Evolutionary conservation across 2,329 filamentous ascomycete genomes (phyloP).

Genomic region (Phyllosticta citribraziliensis): DNA sequence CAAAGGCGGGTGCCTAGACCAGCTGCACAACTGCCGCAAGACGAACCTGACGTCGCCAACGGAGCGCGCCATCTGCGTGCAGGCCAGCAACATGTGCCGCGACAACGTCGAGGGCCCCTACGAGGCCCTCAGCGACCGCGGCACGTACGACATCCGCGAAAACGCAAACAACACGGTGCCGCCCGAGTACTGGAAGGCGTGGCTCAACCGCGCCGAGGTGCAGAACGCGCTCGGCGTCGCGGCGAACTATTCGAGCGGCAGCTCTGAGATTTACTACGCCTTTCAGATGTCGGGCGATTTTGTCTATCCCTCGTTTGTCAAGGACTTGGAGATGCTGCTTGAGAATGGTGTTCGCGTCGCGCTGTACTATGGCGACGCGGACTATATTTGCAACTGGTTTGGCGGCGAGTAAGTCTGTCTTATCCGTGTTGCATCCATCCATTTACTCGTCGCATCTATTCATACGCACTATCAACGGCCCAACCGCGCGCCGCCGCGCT

Average conservation of each 20-base stretch:
- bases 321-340: conserved; percentile 33
- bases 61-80: background rate
- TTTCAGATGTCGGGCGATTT: conserved; percentile 45
- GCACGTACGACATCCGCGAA: conserved; percentile 47
- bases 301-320: conserved; percentile 49
- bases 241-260: conserved; percentile 49
- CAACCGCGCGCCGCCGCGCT: background rate
- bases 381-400: conserved; percentile 30
- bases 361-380: conserved; percentile 26
- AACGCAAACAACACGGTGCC: conserved; percentile 44
- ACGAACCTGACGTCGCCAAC: conserved; percentile 21
- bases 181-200: conserved; percentile 43
- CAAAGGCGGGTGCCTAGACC: conserved; percentile 42
- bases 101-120: conserved; percentile 16
- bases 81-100: conserved; percentile 30
- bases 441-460: too few relatives aligned
- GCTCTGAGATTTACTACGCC: conserved; percentile 36
- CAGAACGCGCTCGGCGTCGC: conserved; percentile 53
- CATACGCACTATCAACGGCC: too few relatives aligned
- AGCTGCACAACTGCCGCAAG: conserved; percentile 38
- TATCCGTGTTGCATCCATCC: conserved; percentile 45
- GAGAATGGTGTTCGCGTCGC: conserved; percentile 28
- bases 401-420: conserved; percentile 15
- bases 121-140: conserved; percentile 30
- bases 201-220: conserved; percentile 51